A percentile compares a stretch with the other conserved stretches of the same genome.
Conservation (phyloP, 495 filamentous ascomycete genomes). For the Penicillium crystallinum region DNA sequence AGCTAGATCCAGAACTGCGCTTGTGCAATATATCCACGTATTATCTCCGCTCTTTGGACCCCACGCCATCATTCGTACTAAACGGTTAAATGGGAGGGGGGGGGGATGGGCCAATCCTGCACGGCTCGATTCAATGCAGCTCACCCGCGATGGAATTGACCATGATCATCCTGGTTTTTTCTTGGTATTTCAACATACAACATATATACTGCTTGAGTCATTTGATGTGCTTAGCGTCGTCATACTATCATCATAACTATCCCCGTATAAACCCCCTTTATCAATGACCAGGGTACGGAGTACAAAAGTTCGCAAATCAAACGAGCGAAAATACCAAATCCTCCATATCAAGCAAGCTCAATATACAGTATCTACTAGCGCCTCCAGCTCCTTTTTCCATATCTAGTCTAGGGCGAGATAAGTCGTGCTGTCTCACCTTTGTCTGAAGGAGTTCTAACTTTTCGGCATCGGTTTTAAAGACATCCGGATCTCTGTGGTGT, state of each 20-base stretch:
- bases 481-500: not conserved
- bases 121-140: not conserved
- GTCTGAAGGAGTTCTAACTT: conserved; percentile 1
- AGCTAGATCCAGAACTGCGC: not conserved
- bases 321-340: not conserved
- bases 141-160: not conserved
- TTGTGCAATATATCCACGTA: not conserved
- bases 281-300: not conserved
- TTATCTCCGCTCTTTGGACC: conserved; percentile 9
- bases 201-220: too few species aligned
- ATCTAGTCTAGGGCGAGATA: conserved; percentile 1
- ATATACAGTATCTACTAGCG: conserved; percentile 5
- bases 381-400: not conserved
- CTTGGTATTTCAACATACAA: too few species aligned
- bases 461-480: not conserved
- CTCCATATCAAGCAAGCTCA: conserved; percentile 1
- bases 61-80: not conserved
- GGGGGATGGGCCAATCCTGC: not conserved
- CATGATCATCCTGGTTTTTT: not conserved
- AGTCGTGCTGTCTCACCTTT: not conserved
- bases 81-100: not conserved
- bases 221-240: too few species aligned
- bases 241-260: not conserved
- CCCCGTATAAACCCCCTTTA: not conserved
- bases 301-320: not conserved